Base-by-base conservation (phyloP, 495 filamentous ascomycete genomes). In the Trypethelium eluteriae region DNA sequence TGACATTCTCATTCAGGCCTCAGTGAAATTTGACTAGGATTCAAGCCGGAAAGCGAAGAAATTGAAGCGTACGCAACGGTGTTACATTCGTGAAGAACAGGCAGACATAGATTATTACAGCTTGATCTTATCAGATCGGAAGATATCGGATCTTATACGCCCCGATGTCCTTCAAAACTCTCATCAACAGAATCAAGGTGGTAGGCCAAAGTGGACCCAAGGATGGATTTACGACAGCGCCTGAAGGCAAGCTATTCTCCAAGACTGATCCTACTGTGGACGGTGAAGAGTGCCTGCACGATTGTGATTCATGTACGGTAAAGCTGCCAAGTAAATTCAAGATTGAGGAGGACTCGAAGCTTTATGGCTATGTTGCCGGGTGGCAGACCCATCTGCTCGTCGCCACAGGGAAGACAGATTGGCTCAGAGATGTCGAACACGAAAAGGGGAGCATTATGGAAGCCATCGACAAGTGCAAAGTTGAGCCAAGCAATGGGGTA, bases 371-470 rank as follows among this genome's bases (percentile, higher is more conserved):
- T 57, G 84, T 98, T 46, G 92, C 94, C 68, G 91, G 88, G 10
- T 98, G 91, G 88, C 85, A 85, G 63, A 93, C 90, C 18, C 94
- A 98, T 75, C 72, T 96, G 65, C 81, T 98, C 47, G 91, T 98
- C 18, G 94, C 93, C 11, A 98, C 94, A 2, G 92, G 92, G 49
- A 96, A 97, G 80, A 86, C 87, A 34, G 95, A 98, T 78, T 98
- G 94, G 94, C 87, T 93, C 70, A 78, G 89, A 61, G 88, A 96
- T 78, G 89, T 98, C 14, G 87, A 85, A 56, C 90, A 98, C 70
- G 94, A 98, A 79, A 84, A 86, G 76, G 95, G 92, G 1, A 96
- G 92, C 73, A 84, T 98, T 38, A 98, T 98, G 94, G 87, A 95
- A 79, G 95, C 93, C 7, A 85, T 98, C 73, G 86, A 83, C 66